These are phyloP conservation scores for Boletellus sp. DNA, from an alignment of 1,284 basidiomycete genomes.

Conservation along the genomic window DNA sequence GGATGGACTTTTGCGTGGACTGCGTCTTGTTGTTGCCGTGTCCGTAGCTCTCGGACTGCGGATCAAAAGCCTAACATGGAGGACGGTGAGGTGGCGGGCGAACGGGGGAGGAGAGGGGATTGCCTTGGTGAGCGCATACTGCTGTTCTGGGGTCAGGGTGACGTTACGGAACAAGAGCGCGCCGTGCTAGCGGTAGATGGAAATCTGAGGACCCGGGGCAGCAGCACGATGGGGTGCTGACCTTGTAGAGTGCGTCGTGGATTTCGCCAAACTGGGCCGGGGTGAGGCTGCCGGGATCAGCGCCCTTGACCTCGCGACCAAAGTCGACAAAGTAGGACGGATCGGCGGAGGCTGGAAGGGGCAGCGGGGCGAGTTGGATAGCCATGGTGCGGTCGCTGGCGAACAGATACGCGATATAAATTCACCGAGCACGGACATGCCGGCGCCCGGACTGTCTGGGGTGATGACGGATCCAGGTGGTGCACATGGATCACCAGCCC, in stretches of 20 bases:
- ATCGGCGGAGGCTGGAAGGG: conserved; percentile 58
- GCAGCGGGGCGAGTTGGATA: conserved; percentile 53
- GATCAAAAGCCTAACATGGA: conserved; percentile 62
- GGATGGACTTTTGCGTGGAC: conserved; percentile 66
- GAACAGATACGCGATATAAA: too few species aligned
- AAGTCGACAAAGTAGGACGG: conserved; percentile 55
- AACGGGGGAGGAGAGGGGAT: not conserved
- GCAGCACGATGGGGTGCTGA: conserved; percentile 31
- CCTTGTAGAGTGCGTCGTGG: conserved; percentile 65
- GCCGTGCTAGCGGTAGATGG: conserved; percentile 51
- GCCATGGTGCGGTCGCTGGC: conserved; percentile 38
- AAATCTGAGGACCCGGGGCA: not conserved
- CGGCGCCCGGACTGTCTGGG: too few species aligned
- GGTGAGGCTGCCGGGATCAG: conserved; percentile 54
- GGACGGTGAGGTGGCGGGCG: not conserved
- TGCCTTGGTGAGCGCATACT: conserved; percentile 80
- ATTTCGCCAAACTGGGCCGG: conserved; percentile 57
- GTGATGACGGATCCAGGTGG: too few species aligned
- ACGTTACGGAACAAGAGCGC: conserved; percentile 72
- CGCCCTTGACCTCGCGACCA: conserved; percentile 62
- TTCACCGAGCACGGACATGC: too few species aligned
- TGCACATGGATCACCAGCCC: too few species aligned
- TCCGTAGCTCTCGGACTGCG: conserved; percentile 67
- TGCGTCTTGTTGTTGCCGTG: conserved; percentile 84
- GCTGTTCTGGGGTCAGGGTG: conserved; percentile 73